Conservation (phyloP, 306 rosid genomes). For the Ceratonia siliqua region DNA sequence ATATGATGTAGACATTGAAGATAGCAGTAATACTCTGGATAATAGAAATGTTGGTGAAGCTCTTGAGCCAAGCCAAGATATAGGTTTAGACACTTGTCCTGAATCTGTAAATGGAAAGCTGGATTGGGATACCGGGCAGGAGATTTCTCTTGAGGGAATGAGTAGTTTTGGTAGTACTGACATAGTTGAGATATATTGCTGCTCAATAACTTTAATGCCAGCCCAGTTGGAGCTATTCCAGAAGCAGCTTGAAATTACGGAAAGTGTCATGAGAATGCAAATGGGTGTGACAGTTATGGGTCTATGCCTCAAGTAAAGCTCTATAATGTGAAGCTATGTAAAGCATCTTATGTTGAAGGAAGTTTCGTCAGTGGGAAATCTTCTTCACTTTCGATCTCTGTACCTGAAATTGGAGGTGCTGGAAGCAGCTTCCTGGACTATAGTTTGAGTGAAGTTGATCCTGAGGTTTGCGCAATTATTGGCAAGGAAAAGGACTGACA, state of each 20-base stretch:
- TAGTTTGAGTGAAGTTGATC: conserved; percentile 81
- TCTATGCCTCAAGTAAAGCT: conserved; percentile 43
- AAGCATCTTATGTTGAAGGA: conserved; percentile 51
- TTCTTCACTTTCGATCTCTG: conserved; percentile 48
- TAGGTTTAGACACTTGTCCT: conserved; percentile 33
- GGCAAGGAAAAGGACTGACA: conserved; percentile 79
- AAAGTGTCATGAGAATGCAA: conserved; percentile 51
- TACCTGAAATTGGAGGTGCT: conserved; percentile 59
- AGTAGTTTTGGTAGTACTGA: conserved; percentile 40
- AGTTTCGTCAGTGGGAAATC: conserved; percentile 58
- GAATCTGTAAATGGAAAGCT: conserved; percentile 42
- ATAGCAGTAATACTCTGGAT: conserved; percentile 42
- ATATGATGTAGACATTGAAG: conserved; percentile 45
- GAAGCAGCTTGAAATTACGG: conserved; percentile 76
- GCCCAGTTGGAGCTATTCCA: conserved; percentile 69
- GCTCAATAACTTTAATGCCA: conserved; percentile 47
- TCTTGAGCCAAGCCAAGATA: conserved; percentile 18
- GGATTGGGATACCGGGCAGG: conserved; percentile 57
- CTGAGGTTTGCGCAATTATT: conserved; percentile 70
- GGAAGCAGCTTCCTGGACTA: conserved; percentile 63
- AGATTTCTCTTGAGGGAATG: conserved; percentile 63
- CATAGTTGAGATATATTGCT: conserved; percentile 49
- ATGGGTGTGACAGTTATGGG: conserved; percentile 36
- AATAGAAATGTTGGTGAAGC: conserved; percentile 33
- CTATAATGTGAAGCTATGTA: conserved; percentile 44